A percentile compares a stretch with the other conserved stretches of the same genome.
These are phyloP conservation scores for Camellia lanceoleosa DNA, from an alignment of 148 eudicot genomes.

Conservation along the genomic window DNA sequence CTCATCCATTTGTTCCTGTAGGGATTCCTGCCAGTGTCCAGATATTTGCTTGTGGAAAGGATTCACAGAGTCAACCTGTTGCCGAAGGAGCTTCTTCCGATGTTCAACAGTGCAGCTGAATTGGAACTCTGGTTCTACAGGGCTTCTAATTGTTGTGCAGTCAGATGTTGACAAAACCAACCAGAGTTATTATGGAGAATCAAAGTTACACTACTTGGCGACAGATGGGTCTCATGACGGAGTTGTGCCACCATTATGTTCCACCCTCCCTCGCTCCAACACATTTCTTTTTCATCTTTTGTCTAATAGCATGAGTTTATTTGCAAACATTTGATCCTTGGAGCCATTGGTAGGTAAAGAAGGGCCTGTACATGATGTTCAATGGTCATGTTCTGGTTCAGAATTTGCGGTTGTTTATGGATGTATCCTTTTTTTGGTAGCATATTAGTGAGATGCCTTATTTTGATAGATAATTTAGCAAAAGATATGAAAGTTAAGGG, in stretches of 20 bases:
- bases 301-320: not conserved
- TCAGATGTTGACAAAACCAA: conserved; percentile 98
- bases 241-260: conserved; percentile 76
- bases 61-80: conserved; percentile 62
- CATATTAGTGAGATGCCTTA: not conserved
- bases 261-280: not conserved
- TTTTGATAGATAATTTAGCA: not conserved
- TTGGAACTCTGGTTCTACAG: conserved; percentile 91
- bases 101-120: conserved; percentile 78
- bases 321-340: conserved; percentile 21
- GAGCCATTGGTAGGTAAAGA: conserved; percentile 65
- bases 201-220: conserved; percentile 87
- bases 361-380: conserved; percentile 98
- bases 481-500: not conserved
- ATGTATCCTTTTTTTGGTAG: conserved; percentile 68
- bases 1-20: conserved; percentile 26
- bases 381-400: conserved; percentile 85
- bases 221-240: conserved; percentile 87
- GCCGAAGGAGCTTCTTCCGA: conserved; percentile 95
- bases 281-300: not conserved
- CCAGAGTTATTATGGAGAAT: conserved; percentile 98
- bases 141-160: conserved; percentile 84
- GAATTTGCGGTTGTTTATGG: conserved; percentile 98
- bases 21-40: conserved; percentile 96
- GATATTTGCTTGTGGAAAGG: conserved; percentile 70